Percentiles rank a stretch among this genome's conserved stretches.
Evolutionary conservation across 805 yeast species (phyloP).

Genomic region (Metschnikowia dekortorum): DNA sequence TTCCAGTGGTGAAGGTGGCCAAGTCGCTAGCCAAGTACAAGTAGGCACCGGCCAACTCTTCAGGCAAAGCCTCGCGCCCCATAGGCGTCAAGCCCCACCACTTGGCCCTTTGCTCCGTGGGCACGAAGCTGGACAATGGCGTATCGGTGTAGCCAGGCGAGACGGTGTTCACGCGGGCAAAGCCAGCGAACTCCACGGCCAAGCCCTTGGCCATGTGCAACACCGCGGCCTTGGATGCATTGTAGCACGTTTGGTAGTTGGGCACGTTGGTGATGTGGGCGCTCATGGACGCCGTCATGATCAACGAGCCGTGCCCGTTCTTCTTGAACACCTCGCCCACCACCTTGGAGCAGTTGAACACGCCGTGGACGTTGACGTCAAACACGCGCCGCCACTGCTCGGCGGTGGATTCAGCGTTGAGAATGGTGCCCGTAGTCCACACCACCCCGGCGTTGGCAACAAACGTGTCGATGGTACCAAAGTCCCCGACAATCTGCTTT

Average conservation of each 20-base stretch:
- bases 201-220: slow-evolving; percentile 20
- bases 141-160: slow-evolving; percentile 21
- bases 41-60: slow-evolving; percentile 20
- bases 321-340: slow-evolving; percentile 69
- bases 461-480: slow-evolving; percentile 75
- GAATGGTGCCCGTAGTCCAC: slow-evolving; percentile 42
- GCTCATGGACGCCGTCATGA: slow-evolving; percentile 86
- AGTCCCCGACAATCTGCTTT: slow-evolving; percentile 53
- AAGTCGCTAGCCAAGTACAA: slow-evolving; percentile 23
- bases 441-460: slow-evolving; percentile 84
- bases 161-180: slow-evolving; percentile 20
- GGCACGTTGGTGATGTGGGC: slow-evolving; percentile 86
- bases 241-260: slow-evolving; percentile 66
- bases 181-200: slow-evolving; percentile 22
- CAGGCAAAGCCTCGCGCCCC: slow-evolving; percentile 22
- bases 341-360: slow-evolving; percentile 55
- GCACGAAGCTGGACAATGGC: slow-evolving; percentile 19
- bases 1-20: slow-evolving; percentile 20
- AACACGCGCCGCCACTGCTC: slow-evolving; percentile 69
- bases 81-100: slow-evolving; percentile 23
- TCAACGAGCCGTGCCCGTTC: slow-evolving; percentile 73
- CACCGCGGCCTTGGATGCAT: slow-evolving; percentile 21
- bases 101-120: slow-evolving; percentile 18
- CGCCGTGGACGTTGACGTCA: slow-evolving; percentile 39
- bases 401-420: slow-evolving; percentile 42